Conservation (phyloP, 768 basidiomycete genomes). For the Tulasnella sp. region DNA sequence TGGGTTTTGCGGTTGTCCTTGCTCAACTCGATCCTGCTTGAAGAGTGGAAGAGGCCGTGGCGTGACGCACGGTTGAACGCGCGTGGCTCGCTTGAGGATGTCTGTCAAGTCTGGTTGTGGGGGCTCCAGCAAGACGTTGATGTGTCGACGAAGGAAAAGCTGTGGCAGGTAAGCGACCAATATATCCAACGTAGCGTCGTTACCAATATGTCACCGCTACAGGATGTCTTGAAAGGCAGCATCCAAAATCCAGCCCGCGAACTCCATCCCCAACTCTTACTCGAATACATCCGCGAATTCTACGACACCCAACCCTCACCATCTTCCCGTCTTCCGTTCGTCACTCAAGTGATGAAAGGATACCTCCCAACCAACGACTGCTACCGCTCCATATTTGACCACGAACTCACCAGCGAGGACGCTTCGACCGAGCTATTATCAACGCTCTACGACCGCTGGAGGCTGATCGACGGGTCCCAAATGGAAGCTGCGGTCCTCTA, state of each 20-base stretch:
- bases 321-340: not conserved
- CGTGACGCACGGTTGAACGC: slow-evolving; percentile 34
- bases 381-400: slow-evolving; percentile 1
- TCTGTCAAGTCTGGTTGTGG: slow-evolving; percentile 43
- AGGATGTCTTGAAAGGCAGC: slow-evolving; percentile 38
- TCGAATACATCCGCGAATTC: slow-evolving; percentile 2
- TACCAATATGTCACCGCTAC: slow-evolving; percentile 1
- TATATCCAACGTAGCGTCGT: not conserved
- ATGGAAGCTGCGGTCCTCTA: slow-evolving; percentile 3
- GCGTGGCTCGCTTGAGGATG: slow-evolving; percentile 22
- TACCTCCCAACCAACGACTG: slow-evolving; percentile 5
- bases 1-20: slow-evolving; percentile 44
- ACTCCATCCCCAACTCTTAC: slow-evolving; percentile 3
- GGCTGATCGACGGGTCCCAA: slow-evolving; percentile 2
- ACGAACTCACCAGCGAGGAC: not conserved
- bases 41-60: slow-evolving; percentile 29
- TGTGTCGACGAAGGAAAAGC: slow-evolving; percentile 18
- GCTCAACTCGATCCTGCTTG: slow-evolving; percentile 27
- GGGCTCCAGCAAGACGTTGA: slow-evolving; percentile 28
- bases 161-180: slow-evolving; percentile 16
- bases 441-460: slow-evolving; percentile 15
- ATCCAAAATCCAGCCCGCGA: slow-evolving; percentile 25
- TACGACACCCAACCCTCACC: not conserved
- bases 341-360: not conserved
- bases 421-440: not conserved